Percentiles rank a stretch among this genome's conserved stretches.
Evolutionary conservation across 768 basidiomycete genomes (phyloP).

Genomic region (Clitopilus passeckerianus): DNA sequence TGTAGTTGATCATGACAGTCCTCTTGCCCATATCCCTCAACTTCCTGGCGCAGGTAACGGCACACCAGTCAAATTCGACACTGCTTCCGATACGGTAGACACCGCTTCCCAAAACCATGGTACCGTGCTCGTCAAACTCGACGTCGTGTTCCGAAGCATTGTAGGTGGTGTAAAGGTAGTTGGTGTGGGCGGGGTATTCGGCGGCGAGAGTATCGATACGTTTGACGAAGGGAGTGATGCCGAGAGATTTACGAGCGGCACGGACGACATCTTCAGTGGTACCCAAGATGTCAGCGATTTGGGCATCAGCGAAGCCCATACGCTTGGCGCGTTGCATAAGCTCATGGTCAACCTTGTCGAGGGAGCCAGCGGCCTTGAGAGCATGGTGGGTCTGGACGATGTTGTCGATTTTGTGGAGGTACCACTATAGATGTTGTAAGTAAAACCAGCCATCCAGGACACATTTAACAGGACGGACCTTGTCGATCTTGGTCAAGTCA

Average conservation of each 20-base stretch:
- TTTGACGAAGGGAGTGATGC: conserved; percentile 96
- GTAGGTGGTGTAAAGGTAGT: conserved; percentile 99
- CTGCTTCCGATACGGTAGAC: conserved; percentile 98
- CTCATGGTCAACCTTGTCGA: conserved; percentile 66
- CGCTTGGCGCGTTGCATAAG: conserved; percentile 86
- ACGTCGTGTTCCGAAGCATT: conserved; percentile 96
- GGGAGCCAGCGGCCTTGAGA: conserved; percentile 63
- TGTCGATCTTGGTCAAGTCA: conserved; percentile 97
- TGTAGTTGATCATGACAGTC: conserved; percentile 99
- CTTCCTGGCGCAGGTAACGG: conserved; percentile 95
- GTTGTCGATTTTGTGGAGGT: conserved; percentile 98
- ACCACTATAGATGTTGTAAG: conserved; percentile 60
- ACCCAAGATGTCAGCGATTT: conserved; percentile 80
- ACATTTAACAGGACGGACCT: conserved; percentile 38
- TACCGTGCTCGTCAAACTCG: conserved; percentile 92
- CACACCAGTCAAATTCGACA: conserved; percentile 99
- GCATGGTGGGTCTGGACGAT: conserved; percentile 85
- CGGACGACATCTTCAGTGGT: conserved; percentile 78
- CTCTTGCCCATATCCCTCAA: conserved; percentile 89
- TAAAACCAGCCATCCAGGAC: background rate
- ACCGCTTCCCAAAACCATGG: conserved; percentile 98
- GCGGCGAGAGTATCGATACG: conserved; percentile 99
- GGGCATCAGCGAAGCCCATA: conserved; percentile 92
- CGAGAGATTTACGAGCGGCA: conserved; percentile 77
- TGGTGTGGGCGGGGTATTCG: conserved; percentile 97